Conservation (phyloP, 2,329 filamentous ascomycete species). For the Claviceps pusilla region DNA sequence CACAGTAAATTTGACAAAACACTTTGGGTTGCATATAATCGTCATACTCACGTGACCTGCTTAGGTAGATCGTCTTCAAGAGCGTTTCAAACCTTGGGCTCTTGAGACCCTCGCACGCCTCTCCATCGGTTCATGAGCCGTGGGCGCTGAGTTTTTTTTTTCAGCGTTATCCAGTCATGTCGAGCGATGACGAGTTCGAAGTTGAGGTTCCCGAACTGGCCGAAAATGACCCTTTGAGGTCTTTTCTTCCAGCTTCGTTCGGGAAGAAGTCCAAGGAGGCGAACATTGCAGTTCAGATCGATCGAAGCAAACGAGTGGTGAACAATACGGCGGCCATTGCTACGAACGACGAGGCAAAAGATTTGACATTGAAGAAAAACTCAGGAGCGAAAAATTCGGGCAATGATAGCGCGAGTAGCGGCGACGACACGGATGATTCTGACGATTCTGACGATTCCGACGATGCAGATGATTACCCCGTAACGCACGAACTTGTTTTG, state of each 20-base stretch:
- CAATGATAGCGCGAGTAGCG: conserved; percentile 14
- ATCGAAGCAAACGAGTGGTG: conserved; percentile 52
- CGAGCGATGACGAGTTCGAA: conserved; percentile 44
- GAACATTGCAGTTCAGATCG: conserved; percentile 67
- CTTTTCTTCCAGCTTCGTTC: conserved; percentile 69
- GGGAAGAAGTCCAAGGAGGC: conserved; percentile 64
- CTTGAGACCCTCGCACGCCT: background rate
- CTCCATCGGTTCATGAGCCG: background rate
- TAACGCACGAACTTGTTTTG: conserved; percentile 82
- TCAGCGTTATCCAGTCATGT: conserved; percentile 26
- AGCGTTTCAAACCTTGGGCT: background rate
- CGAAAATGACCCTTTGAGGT: conserved; percentile 54
- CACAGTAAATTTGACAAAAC: background rate
- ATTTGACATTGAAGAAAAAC: conserved; percentile 6
- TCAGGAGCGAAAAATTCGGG: conserved; percentile 3
- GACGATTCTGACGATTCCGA: conserved; percentile 43
- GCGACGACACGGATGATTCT: conserved; percentile 19
- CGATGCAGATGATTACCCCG: conserved; percentile 76
- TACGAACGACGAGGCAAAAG: conserved; percentile 3
- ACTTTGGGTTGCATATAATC: background rate
- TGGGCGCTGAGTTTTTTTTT: too few species aligned
- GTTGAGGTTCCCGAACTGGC: conserved; percentile 39
- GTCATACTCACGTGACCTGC: background rate
- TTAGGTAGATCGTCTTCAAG: background rate
- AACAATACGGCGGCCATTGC: conserved; percentile 1